These are phyloP conservation scores for Aegilops longissima DNA, from an alignment of 176 grass and related monocot genomes.

Conservation along the genomic window DNA sequence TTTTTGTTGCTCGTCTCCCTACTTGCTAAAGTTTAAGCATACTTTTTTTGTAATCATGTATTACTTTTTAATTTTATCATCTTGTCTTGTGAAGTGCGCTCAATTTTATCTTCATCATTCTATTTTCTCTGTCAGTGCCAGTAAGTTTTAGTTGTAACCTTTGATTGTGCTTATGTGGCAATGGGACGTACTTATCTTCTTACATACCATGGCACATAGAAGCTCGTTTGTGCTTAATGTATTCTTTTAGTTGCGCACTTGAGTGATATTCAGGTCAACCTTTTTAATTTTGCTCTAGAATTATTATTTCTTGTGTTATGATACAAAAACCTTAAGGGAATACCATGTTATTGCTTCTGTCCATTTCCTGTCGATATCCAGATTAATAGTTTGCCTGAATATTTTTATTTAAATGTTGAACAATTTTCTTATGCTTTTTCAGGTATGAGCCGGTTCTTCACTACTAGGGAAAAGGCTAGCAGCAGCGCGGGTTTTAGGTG, in stretches of 20 bases:
- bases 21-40: neutral
- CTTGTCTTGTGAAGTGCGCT: neutral
- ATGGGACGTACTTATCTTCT: no score
- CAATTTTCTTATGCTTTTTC: slow-evolving; percentile 26
- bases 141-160: neutral
- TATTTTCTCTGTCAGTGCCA: neutral
- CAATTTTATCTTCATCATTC: neutral
- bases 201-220: neutral
- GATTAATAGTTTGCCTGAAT: slow-evolving; percentile 15
- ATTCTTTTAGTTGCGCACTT: neutral
- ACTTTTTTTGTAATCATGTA: neutral
- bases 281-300: neutral
- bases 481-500: no score
- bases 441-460: slow-evolving; percentile 84
- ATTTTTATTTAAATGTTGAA: neutral
- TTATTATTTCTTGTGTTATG: neutral
- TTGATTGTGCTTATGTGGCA: neutral
- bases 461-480: no score
- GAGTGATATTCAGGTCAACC: neutral
- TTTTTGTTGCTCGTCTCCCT: neutral
- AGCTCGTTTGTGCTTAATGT: neutral
- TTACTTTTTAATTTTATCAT: slow-evolving; percentile 15
- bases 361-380: neutral
- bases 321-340: neutral
- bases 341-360: slow-evolving; percentile 5